Percentiles rank a stretch among this genome's conserved stretches.
Evolutionary conservation across 805 yeast species (phyloP).

Genomic region (Yamadazyma endophytica): DNA sequence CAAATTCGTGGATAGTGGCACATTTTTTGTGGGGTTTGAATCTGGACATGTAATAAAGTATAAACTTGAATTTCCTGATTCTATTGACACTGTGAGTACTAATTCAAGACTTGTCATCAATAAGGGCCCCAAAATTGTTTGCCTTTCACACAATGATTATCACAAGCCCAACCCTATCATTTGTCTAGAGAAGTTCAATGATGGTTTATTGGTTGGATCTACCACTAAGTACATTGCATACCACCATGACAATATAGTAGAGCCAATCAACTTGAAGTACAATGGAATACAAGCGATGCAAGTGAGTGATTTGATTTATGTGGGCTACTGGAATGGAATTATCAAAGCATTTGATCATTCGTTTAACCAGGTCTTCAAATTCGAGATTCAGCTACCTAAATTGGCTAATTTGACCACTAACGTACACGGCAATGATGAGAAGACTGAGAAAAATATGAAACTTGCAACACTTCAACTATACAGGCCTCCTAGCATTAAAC

Average conservation of each 20-base stretch:
- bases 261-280: conserved; percentile 10
- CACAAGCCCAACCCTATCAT: conserved; percentile 57
- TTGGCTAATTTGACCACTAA: conserved; percentile 3
- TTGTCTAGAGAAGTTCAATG: conserved; percentile 24
- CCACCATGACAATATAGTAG: conserved; percentile 3
- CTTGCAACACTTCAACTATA: conserved; percentile 2
- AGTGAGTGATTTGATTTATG: conserved; percentile 22
- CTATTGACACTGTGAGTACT: background rate
- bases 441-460: conserved; percentile 3
- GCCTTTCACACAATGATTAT: conserved; percentile 19
- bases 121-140: conserved; percentile 17
- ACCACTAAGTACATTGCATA: conserved; percentile 36
- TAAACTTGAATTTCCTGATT: conserved; percentile 12
- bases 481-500: background rate
- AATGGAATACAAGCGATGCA: conserved; percentile 21
- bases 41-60: conserved; percentile 53
- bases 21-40: conserved; percentile 59
- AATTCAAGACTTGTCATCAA: conserved; percentile 16
- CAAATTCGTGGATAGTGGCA: conserved; percentile 25
- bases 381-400: conserved; percentile 11
- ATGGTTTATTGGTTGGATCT: conserved; percentile 42
- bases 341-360: conserved; percentile 16
- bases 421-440: conserved; percentile 2
- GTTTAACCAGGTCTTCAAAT: conserved; percentile 8
- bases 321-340: conserved; percentile 52